Evolutionary conservation across 352 stramenopile genomes (phyloP), one percentile per base, ranked within the genome.

Genomic region (Globisporangium irregulare): DNA sequence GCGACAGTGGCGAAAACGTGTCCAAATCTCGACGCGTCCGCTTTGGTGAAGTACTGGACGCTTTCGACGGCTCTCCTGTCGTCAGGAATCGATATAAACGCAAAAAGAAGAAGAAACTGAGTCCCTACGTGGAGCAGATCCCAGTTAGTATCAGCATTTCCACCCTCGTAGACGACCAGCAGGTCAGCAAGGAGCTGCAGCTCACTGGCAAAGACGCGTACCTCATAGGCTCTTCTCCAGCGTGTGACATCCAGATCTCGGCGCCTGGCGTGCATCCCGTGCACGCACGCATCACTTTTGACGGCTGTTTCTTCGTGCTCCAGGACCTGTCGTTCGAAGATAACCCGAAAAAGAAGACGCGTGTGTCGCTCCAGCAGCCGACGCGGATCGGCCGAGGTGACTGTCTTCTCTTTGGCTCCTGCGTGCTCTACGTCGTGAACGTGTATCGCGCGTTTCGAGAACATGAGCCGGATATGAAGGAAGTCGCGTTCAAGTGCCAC

Each of bases 251-350:
- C 10, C 72, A 81, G 5, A 72, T 89, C 9, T 62, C 75, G 0
- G 75, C 75, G 8, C 77, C 79, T 14, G 81, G 75, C 12, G 73
- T 93, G 8, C 77, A 78, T 54, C 70, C 66, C 4, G 77, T 91
- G 1, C 84, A 93, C 66, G 76, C 84, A 34, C 74, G 82, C 25
- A 90, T 93, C 57, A 51, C 69, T 0, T 90, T 91, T 54, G 82
- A 93, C 34, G 82, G 82, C 1, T 68, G 69, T 20, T 87, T 82
- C n/a, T 92, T 89, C 60, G 66, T 92, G 50, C 68, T 92, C 8
- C 78, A 92, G 62, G 84, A 92, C 32, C 67, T 92, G 20, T 90
- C 82, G 7, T 91, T 92, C 62, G 81, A 92, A 51, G 74, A 77
- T 1, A 86, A 90, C 22, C 78, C 77, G 48, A 68, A 64, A 20